phyloP scores from a whole-genome alignment of 495 filamentous ascomycete genomes.

The Rostrohypoxylon terebratum region DNA sequence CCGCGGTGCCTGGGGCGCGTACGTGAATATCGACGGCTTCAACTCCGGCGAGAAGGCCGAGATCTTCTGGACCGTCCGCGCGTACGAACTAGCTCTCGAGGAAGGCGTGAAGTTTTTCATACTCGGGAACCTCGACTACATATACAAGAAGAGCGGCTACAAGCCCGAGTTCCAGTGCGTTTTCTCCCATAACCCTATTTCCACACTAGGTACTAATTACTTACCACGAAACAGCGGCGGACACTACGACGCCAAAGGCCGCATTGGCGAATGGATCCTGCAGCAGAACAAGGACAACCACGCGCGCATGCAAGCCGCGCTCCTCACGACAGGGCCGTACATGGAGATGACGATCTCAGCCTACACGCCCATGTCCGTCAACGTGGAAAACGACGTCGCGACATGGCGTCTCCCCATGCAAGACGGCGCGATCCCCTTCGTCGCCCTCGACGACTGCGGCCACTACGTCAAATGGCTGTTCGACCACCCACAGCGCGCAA shows the following conservation, averaged over 20 bases:
- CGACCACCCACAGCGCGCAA: constrained; percentile 60
- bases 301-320: constrained; percentile 58
- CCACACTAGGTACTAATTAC: neutral
- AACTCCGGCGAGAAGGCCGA: constrained; percentile 65
- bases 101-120: constrained; percentile 65
- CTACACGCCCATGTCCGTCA: constrained; percentile 53
- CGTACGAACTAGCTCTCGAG: constrained; percentile 66
- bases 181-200: neutral
- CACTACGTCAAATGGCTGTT: constrained; percentile 68
- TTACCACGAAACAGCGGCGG: constrained; percentile 41
- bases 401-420: constrained; percentile 60
- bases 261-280: constrained; percentile 64
- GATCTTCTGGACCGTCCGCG: constrained; percentile 66
- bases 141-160: constrained; percentile 59
- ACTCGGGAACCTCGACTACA: constrained; percentile 63
- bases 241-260: constrained; percentile 68
- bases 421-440: constrained; percentile 58
- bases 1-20: constrained; percentile 60
- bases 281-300: constrained; percentile 53
- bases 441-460: constrained; percentile 65
- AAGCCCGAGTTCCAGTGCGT: constrained; percentile 56
- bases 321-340: constrained; percentile 67
- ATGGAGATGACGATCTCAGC: constrained; percentile 62
- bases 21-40: constrained; percentile 68
- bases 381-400: constrained; percentile 54